Percentiles rank a stretch among this genome's conserved stretches.
These are phyloP conservation scores for Suillus decipiens DNA, from an alignment of 768 basidiomycete species.

Conservation along the genomic window DNA sequence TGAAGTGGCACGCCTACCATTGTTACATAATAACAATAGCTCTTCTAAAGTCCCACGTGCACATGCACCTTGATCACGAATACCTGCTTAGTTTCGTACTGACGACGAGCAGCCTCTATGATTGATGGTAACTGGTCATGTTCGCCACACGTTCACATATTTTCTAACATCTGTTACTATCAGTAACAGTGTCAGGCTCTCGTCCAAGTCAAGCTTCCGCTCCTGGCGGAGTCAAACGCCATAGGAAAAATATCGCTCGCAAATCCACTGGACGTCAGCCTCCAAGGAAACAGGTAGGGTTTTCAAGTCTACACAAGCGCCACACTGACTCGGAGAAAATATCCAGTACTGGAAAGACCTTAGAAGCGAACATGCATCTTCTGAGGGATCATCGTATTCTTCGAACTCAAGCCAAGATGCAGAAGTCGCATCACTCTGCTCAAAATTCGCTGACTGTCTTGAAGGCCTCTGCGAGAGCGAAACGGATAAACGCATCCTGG, in stretches of 20 bases:
- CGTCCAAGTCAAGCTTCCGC: neutral
- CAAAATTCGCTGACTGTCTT: constrained; percentile 1
- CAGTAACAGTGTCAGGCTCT: neutral
- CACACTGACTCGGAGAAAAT: neutral
- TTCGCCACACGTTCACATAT: neutral
- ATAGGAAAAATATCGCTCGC: neutral
- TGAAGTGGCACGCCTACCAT: neutral
- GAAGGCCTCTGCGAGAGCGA: neutral
- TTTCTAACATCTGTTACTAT: neutral
- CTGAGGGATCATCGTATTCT: neutral
- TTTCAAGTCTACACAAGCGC: neutral
- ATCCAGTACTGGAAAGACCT: neutral
- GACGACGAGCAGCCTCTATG: neutral
- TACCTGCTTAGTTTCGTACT: neutral
- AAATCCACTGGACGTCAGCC: constrained; percentile 1
- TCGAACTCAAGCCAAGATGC: neutral
- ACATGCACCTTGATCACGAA: neutral
- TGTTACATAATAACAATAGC: neutral
- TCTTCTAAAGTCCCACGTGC: neutral
- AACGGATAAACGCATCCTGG: constrained; percentile 1
- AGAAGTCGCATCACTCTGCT: neutral
- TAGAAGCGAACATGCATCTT: neutral
- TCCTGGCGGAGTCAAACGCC: constrained; percentile 2
- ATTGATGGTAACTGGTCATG: neutral
- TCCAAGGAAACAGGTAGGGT: constrained; percentile 3